Base-by-base conservation (phyloP, 352 stramenopile species). In the Globisporangium recalcitrans region DNA sequence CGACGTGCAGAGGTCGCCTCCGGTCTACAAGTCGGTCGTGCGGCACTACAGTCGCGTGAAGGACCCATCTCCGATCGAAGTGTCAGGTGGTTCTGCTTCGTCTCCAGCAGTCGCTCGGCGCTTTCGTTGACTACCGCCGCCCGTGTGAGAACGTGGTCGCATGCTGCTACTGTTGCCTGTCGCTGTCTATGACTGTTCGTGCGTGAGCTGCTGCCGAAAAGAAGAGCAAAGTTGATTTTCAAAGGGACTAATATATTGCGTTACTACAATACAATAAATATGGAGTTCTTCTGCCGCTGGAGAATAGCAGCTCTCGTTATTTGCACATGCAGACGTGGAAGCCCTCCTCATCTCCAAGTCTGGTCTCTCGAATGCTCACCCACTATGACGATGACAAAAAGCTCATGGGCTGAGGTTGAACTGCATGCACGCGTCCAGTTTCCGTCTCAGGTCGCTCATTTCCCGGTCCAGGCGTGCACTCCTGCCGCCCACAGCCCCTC, bases 391-490 rank as follows among this genome's bases (percentile, higher is more conserved):
- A 31, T 5, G 49, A 38, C 4, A 36, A 21, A 6, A 3, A n/a
- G n/a, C 32, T 62, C 42, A 68, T 11, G 40, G 38, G 3, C 48
- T 48, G 16, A 40, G 21, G 44, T 22, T 49, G 31, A 63, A 51
- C 38, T 58, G 56, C 70, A 88, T 80, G 53, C 79, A 89, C 8
- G 79, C 81, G 40, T 87, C 77, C 40, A 88, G 67, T 48, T 88
- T 88, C 19, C 68, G 64, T 63, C 81, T 78, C 38, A 91, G 54
- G 3, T 66, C 69, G 26, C 52, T 77, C 11, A 91, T 69, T 47
- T 91, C 81, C 1, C 74, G 75, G 36, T 87, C 68, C 10, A 89
- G 59, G 4, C 81, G 74, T 2, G 64, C 49, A 69, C 72, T 82
- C 13, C 40, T 34, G 21, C 65, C 69, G 14, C 63, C 52, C n/a